Evolutionary conservation across 1,139 yeast species (phyloP).

Genomic region (Lodderomyces beijingensis): DNA sequence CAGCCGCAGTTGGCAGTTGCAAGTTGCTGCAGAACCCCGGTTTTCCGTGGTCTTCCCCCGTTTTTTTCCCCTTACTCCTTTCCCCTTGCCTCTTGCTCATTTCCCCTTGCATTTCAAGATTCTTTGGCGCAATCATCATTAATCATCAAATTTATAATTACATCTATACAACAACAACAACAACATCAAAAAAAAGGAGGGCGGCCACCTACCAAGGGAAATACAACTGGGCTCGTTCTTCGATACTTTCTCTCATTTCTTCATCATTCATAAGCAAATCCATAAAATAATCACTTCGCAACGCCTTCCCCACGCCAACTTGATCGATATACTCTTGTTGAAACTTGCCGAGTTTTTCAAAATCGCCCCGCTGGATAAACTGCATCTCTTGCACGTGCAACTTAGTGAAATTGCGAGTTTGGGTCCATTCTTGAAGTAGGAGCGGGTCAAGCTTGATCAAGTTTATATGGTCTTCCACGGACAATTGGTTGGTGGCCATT

Average conservation of each 20-base stretch:
- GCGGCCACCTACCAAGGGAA: neutral
- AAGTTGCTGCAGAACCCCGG: no score
- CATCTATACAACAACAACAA: slow-evolving; percentile 1
- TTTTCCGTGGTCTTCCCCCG: no score
- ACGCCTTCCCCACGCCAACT: slow-evolving; percentile 14
- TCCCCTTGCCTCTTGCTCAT: no score
- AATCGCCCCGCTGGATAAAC: slow-evolving; percentile 9
- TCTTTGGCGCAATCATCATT: no score
- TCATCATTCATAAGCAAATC: slow-evolving; percentile 17
- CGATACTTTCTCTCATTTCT: neutral
- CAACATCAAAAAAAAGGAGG: neutral
- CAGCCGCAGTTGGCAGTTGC: no score
- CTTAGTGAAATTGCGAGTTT: slow-evolving; percentile 22
- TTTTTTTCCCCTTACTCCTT: no score
- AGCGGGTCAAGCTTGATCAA: slow-evolving; percentile 18
- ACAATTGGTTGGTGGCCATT: slow-evolving; percentile 17
- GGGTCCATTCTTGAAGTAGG: slow-evolving; percentile 23
- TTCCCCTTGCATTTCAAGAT: no score
- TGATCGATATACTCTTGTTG: no score
- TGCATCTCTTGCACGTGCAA: slow-evolving; percentile 26
- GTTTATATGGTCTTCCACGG: slow-evolving; percentile 25
- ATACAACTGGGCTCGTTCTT: neutral
- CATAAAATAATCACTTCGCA: slow-evolving; percentile 27
- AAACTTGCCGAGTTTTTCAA: slow-evolving; percentile 6
- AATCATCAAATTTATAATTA: no score